Base-by-base conservation (phyloP, 768 basidiomycete species). In the Fomitopsis serialis region DNA sequence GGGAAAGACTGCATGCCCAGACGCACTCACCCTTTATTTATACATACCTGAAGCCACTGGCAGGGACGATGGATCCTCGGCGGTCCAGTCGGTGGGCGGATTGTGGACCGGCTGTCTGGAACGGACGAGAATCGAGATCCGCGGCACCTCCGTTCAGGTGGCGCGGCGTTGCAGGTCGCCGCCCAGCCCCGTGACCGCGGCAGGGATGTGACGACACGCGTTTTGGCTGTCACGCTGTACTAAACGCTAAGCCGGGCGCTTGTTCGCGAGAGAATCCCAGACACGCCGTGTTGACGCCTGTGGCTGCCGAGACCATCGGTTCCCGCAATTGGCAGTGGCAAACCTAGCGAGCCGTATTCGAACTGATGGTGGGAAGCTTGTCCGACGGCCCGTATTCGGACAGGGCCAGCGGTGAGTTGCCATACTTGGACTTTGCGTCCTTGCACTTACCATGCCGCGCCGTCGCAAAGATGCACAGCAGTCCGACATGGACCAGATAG, bases 171-270 rank as follows among this genome's bases (percentile, higher is more conserved):
- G 29, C 11, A 5, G 29, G 29, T 32, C n/a, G n/a, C n/a, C n/a
- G 42, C 22, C 77, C 42, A 72, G 71, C 13, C 78, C 75, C 34
- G 74, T 72, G 54, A 78, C 77, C 66, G 75, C 76, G 61, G 76
- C 72, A 15, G 11, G 29, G 29, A 78, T 58, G 58, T 79, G 75
- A 48, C 77, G 76, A 15, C 67, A 63, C 10, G 76, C 77, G 54
- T 77, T 17, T 17, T 11, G 21, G 24, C 8, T 29, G 29, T 47
- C 19, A 47, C 46, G 46, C 17, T 34, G 17, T 47, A 34, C 24
- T 19, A 13, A 15, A 49, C 34, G 36, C 48, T 29, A 19, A 32
- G 29, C n/a, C 19, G 19, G 15, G 48, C 48, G 48, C 48, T 45
- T 32, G 29, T 32, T 32, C 6, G 29, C 29, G 29, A 32, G 29